Evolutionary conservation across 805 yeast genomes (phyloP).

Genomic region (Metschnikowia picachoensis): DNA sequence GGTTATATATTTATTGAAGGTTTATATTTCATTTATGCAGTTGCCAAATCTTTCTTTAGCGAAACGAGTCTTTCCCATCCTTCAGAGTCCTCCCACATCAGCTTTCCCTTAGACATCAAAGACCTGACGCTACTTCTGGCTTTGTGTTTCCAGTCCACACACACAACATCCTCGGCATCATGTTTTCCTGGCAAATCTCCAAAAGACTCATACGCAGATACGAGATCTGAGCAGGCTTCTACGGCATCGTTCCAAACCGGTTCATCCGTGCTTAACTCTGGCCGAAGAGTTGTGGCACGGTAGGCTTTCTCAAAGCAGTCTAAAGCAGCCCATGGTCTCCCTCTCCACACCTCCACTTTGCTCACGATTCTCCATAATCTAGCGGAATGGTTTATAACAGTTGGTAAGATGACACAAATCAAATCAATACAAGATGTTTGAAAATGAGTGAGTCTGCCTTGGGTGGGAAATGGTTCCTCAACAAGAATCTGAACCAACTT

Average conservation of each 20-base stretch:
- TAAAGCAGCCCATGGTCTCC: slow-evolving; percentile 81
- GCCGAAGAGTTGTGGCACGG: slow-evolving; percentile 62
- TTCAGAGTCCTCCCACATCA: slow-evolving; percentile 72
- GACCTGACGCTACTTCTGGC: slow-evolving; percentile 69
- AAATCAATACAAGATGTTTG: slow-evolving; percentile 69
- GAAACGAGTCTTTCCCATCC: slow-evolving; percentile 68
- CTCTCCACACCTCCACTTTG: slow-evolving; percentile 81
- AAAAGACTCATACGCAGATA: slow-evolving; percentile 79
- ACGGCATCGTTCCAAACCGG: slow-evolving; percentile 73
- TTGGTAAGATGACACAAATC: slow-evolving; percentile 64
- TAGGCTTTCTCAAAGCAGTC: slow-evolving; percentile 85
- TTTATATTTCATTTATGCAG: neutral
- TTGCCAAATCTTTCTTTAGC: slow-evolving; percentile 42
- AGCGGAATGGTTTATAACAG: slow-evolving; percentile 60
- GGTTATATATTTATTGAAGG: neutral
- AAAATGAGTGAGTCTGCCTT: slow-evolving; percentile 49
- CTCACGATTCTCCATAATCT: slow-evolving; percentile 84
- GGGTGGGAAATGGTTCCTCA: slow-evolving; percentile 45
- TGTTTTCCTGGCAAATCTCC: slow-evolving; percentile 83
- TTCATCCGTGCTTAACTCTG: slow-evolving; percentile 61
- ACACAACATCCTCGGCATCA: slow-evolving; percentile 79
- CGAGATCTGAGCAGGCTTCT: slow-evolving; percentile 70
- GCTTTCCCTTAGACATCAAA: slow-evolving; percentile 73
- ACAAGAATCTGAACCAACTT: slow-evolving; percentile 64
- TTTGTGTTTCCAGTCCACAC: slow-evolving; percentile 89